Conservation (phyloP, 176 grass and related monocot genomes). For the Avena atlantica region DNA sequence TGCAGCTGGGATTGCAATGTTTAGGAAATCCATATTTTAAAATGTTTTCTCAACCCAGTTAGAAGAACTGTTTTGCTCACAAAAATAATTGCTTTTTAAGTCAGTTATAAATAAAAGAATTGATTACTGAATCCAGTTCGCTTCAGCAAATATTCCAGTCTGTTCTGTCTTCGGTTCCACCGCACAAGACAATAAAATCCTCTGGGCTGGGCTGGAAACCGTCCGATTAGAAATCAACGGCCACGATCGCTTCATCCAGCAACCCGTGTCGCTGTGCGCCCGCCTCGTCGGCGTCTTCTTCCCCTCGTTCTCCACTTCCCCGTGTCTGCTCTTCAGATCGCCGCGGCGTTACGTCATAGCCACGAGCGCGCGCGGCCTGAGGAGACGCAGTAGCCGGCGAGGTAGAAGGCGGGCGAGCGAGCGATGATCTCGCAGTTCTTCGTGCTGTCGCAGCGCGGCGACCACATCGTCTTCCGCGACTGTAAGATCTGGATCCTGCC, state of each 20-base stretch:
- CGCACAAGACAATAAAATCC: neutral
- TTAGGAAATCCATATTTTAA: neutral
- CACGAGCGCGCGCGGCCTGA: neutral
- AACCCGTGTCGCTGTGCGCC: neutral
- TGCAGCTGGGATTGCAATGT: neutral
- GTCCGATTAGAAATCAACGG: slow-evolving; percentile 27
- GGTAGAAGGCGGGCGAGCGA: neutral
- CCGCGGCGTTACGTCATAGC: neutral
- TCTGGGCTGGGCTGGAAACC: neutral
- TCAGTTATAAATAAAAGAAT: no score
- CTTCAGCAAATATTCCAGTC: neutral
- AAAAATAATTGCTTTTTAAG: no score
- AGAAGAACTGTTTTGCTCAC: neutral
- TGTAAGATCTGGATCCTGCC: slow-evolving; percentile 68
- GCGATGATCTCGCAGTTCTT: slow-evolving; percentile 99
- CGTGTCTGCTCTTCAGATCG: slow-evolving; percentile 18
- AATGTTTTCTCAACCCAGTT: neutral
- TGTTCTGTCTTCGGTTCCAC: neutral
- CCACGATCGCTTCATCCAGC: neutral
- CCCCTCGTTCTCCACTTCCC: slow-evolving; percentile 22
- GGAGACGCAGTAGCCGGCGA: neutral
- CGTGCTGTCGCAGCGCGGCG: slow-evolving; percentile 95
- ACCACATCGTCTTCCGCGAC: slow-evolving; percentile 99
- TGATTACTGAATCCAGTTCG: neutral
- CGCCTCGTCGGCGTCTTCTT: slow-evolving; percentile 12